These are phyloP conservation scores for Cavenderia fasciculata DNA, from an alignment of 78 protist genomes.

Conservation along the genomic window DNA sequence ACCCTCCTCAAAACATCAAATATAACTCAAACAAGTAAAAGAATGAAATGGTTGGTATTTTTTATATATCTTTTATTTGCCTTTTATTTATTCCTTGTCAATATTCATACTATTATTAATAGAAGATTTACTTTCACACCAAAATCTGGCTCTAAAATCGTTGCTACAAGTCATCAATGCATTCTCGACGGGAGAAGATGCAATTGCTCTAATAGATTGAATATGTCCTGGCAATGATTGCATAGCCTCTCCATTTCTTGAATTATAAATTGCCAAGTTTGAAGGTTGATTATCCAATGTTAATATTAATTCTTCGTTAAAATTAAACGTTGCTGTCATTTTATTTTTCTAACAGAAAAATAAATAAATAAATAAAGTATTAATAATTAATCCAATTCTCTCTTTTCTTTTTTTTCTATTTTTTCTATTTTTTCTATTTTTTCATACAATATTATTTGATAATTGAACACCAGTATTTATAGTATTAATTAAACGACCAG, in stretches of 20 bases:
- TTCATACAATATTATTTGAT: not conserved
- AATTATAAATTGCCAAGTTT: conserved; percentile 51
- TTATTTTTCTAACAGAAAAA: conserved; percentile 65
- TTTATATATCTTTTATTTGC: too few relatives aligned
- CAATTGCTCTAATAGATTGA: conserved; percentile 53
- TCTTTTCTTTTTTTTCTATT: not conserved
- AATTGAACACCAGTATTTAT: conserved; percentile 36
- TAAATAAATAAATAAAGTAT: not conserved
- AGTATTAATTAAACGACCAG: conserved; percentile 58
- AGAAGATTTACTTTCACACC: too few relatives aligned
- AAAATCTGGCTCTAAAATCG: conserved; percentile 81
- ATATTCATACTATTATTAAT: too few relatives aligned
- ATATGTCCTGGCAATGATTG: conserved; percentile 83
- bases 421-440: not conserved
- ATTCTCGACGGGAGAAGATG: conserved; percentile 77
- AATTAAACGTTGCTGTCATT: conserved; percentile 65
- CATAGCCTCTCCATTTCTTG: conserved; percentile 68
- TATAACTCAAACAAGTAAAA: too few relatives aligned
- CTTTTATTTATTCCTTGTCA: too few relatives aligned
- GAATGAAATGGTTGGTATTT: too few relatives aligned
- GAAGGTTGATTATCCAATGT: conserved; percentile 67
- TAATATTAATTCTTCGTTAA: conserved; percentile 80
- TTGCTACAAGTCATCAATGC: conserved; percentile 77
- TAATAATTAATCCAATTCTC: not conserved
- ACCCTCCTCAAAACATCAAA: too few relatives aligned